Evolutionary conservation across 768 basidiomycete species (phyloP).

Genomic region (Obba rivulosa): DNA sequence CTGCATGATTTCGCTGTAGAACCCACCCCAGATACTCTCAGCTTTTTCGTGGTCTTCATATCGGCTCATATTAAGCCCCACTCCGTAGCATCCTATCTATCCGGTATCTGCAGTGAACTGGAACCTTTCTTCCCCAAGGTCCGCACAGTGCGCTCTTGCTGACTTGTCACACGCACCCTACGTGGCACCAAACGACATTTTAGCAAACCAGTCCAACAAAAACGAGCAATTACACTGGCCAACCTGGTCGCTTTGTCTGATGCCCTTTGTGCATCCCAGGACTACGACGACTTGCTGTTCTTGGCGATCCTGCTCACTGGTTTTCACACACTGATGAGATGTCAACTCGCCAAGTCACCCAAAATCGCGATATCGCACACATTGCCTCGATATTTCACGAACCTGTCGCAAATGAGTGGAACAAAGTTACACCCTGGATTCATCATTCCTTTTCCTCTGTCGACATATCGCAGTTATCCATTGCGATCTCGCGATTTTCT

Average conservation of each 20-base stretch:
- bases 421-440: no score
- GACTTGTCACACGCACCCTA: conserved; percentile 25
- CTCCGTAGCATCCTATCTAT: conserved; percentile 32
- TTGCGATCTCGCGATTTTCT: no score
- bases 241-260: conserved; percentile 4
- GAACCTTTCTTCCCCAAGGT: conserved; percentile 27
- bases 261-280: not conserved
- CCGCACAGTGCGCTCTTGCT: conserved; percentile 8
- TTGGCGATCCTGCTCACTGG: conserved; percentile 13
- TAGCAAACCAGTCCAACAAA: conserved; percentile 18
- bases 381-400: no score
- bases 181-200: conserved; percentile 24
- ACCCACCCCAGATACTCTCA: conserved; percentile 33
- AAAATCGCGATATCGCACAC: no score
- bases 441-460: no score
- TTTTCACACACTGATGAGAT: conserved; percentile 19
- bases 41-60: conserved; percentile 31
- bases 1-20: conserved; percentile 28
- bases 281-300: conserved; percentile 23
- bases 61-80: conserved; percentile 30
- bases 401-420: no score
- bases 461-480: no score
- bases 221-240: conserved; percentile 19
- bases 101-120: conserved; percentile 32
- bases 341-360: no score